Conservation (phyloP, 345 rosid genomes). For the Garcia nutans region DNA sequence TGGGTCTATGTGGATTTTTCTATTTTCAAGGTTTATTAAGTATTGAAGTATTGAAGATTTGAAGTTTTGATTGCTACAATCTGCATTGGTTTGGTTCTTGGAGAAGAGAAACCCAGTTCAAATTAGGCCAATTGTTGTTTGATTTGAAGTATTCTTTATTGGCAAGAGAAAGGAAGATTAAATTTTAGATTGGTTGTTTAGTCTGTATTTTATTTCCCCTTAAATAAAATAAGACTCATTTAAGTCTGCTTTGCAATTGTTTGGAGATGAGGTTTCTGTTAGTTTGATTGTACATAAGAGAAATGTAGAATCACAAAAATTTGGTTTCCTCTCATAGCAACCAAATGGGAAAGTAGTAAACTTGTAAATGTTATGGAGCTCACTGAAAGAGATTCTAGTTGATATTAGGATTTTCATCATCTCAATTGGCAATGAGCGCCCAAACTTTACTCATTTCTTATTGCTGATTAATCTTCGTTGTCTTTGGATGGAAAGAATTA, state of each 20-base stretch:
- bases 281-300: not conserved
- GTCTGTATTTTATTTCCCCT: too few species aligned
- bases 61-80: not conserved
- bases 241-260: too few species aligned
- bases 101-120: too few species aligned
- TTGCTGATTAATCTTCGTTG: not conserved
- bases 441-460: not conserved
- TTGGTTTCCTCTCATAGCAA: too few species aligned
- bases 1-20: not conserved
- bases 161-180: too few species aligned
- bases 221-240: too few species aligned
- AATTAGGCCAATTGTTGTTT: too few species aligned
- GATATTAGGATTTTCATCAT: not conserved
- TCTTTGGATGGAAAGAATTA: not conserved
- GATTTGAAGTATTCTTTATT: too few species aligned
- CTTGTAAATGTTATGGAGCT: not conserved
- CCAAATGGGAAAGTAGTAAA: too few species aligned
- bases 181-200: too few species aligned
- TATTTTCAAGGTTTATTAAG: not conserved
- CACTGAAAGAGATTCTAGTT: not conserved
- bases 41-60: too few species aligned
- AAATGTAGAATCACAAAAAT: too few species aligned
- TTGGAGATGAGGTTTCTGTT: not conserved
- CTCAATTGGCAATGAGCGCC: not conserved
- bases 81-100: not conserved